Percentiles rank a stretch among this genome's conserved stretches.
phyloP scores from a whole-genome alignment of 1,284 basidiomycete species.

The Trichosporon coremiiforme region DNA sequence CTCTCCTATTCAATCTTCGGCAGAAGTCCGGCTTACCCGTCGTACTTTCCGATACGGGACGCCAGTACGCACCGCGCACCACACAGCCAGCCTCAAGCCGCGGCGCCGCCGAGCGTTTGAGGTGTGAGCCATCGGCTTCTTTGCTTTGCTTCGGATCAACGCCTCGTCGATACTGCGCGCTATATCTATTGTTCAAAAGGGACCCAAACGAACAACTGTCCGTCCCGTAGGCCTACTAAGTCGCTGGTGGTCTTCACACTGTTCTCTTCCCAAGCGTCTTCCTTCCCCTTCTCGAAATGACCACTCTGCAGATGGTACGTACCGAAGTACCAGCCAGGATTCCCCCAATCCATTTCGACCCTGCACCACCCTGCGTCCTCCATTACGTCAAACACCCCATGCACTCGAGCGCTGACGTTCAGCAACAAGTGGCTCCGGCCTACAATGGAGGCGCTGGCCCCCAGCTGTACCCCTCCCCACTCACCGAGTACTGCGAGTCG shows the following conservation, averaged over 20 bases:
- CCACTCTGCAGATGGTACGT: neutral
- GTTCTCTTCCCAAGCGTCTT: neutral
- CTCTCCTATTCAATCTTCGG: neutral
- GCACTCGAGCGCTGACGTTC: neutral
- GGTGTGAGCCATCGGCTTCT: neutral
- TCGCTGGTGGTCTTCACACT: neutral
- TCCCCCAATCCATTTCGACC: neutral
- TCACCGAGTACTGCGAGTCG: slow-evolving; percentile 2
- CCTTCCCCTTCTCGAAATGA: slow-evolving; percentile 2
- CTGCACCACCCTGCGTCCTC: neutral
- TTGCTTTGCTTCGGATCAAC: slow-evolving; percentile 12
- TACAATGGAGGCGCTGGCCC: neutral
- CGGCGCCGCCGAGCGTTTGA: neutral
- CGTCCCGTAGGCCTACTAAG: neutral
- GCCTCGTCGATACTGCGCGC: slow-evolving; percentile 6
- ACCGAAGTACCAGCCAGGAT: neutral
- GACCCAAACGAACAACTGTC: neutral
- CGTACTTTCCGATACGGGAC: neutral
- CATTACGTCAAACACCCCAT: neutral
- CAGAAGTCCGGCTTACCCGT: neutral
- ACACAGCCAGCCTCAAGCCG: neutral
- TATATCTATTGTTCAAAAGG: slow-evolving; percentile 7
- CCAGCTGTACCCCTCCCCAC: neutral
- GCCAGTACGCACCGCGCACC: neutral
- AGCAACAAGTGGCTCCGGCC: neutral